Conservation (phyloP, 1,284 basidiomycete genomes). For the Ceratobasidium sp. region DNA sequence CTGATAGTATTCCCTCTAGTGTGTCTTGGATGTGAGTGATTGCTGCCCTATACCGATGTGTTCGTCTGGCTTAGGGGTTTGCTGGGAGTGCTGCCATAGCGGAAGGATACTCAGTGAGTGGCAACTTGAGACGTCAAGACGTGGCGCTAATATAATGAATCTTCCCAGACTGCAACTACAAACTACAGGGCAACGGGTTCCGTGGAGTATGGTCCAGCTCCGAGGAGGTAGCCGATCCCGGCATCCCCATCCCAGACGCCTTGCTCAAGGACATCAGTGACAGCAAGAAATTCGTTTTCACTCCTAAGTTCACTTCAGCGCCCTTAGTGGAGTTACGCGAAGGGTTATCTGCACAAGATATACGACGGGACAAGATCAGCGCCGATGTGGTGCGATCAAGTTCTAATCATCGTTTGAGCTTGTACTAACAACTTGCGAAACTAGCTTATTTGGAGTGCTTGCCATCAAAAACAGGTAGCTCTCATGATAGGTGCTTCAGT, state of each 20-base stretch:
- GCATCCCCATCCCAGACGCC: not conserved
- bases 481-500: not conserved
- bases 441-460: conserved; percentile 11
- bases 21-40: too few relatives aligned
- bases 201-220: not conserved
- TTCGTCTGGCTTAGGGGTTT: too few relatives aligned
- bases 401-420: too few relatives aligned
- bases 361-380: not conserved
- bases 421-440: not conserved
- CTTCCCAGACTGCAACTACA: not conserved
- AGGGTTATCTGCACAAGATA: not conserved
- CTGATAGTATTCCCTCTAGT: too few relatives aligned
- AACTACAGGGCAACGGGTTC: not conserved
- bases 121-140: not conserved
- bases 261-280: not conserved
- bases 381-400: conserved; percentile 2
- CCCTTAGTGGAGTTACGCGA: not conserved
- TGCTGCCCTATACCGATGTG: too few relatives aligned
- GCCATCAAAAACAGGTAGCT: conserved; percentile 3
- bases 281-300: not conserved
- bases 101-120: conserved; percentile 3
- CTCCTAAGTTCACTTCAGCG: not conserved
- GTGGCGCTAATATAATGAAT: not conserved
- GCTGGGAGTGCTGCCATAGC: conserved; percentile 11
- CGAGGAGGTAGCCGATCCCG: not conserved